Evolutionary conservation across 192 early-diverging fungal genomes (phyloP).

Genomic region (Coemansia sp.): DNA sequence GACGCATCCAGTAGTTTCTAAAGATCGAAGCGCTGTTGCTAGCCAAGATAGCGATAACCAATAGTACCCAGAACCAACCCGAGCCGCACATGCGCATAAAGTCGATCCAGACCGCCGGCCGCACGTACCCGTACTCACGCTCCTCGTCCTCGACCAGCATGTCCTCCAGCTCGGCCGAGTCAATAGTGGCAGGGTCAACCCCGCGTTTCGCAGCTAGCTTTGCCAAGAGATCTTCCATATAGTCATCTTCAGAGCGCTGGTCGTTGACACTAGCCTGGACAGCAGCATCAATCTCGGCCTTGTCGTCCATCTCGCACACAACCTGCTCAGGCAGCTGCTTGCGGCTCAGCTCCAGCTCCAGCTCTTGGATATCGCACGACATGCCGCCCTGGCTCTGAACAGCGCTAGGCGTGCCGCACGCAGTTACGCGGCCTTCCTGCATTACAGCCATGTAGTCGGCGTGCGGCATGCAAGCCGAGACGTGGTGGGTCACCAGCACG

Average conservation of each 20-base stretch:
- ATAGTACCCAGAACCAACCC: constrained; percentile 56
- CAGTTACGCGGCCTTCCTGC: constrained; percentile 66
- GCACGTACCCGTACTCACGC: constrained; percentile 73
- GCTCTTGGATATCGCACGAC: constrained; percentile 18
- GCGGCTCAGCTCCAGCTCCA: constrained; percentile 11
- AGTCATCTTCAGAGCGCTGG: constrained; percentile 14
- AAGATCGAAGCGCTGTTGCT: constrained; percentile 41
- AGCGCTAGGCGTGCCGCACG: constrained; percentile 56
- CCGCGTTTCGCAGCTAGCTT: constrained; percentile 30
- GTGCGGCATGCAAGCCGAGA: constrained; percentile 67
- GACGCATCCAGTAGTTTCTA: constrained; percentile 63
- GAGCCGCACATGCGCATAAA: constrained; percentile 70
- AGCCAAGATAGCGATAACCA: constrained; percentile 55
- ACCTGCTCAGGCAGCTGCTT: constrained; percentile 22
- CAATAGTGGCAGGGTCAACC: constrained; percentile 29
- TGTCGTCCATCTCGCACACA: constrained; percentile 2
- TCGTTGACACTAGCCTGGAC: constrained; percentile 35
- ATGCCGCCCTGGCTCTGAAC: constrained; percentile 51
- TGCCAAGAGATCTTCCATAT: constrained; percentile 9
- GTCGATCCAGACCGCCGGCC: constrained; percentile 65
- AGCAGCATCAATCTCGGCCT: neutral
- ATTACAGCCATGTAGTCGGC: constrained; percentile 63
- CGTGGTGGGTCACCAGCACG: constrained; percentile 92
- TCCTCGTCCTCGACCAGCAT: constrained; percentile 80
- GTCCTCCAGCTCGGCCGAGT: constrained; percentile 22